Base-by-base conservation (phyloP, 2,329 filamentous ascomycete species). In the Uncinocarpus reesii region DNA sequence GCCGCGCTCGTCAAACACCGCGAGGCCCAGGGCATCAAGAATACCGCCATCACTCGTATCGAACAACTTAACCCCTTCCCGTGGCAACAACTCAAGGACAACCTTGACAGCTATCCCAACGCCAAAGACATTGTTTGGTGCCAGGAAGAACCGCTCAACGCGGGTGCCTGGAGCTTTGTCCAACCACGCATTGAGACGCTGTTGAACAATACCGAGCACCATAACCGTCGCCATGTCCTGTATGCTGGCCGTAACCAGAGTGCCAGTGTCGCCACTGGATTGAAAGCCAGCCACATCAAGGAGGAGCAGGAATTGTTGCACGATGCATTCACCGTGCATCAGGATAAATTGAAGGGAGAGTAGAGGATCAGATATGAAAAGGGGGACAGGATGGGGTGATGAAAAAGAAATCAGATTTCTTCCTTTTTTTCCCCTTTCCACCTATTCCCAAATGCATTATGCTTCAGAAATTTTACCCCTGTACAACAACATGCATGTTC, bases 61-160 rank as follows among this genome's bases (percentile, higher is more conserved):
- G 92, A 98, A 74, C 92, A 98, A 73, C 79, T 98, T 52, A 89
- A 98, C 74, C 92, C 92, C 62, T 98, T 98, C 86, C 92, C 92
- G 44, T 98, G 92, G 90, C 82, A 89, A 60, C 88, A 92, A 70
- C 80, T 98, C 48, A 86, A 85, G 75, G 90, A 96, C 69, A 96
- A 96, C 74, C 78, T 98, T 47, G 90, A 98, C 74, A 80, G 75
- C 68, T 98, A 98, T 75, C 87, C 89, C 65, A 98, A 98, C 69
- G 90, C 90, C 59, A 86, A 95, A 78, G 90, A 88, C 55, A 88
- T 98, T 57, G 88, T 98, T 55, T 98, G 89, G 89, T 83, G 80
- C 58, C 92, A 98, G 71, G 92, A 98, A 69, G 92, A 98, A 75
- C 92, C 92, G 26, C 79, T 98, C 52, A 98, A 98, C 66, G 92